Conservation (phyloP, 1,284 basidiomycete genomes). For the Lentinula novae-zelandiae region DNA sequence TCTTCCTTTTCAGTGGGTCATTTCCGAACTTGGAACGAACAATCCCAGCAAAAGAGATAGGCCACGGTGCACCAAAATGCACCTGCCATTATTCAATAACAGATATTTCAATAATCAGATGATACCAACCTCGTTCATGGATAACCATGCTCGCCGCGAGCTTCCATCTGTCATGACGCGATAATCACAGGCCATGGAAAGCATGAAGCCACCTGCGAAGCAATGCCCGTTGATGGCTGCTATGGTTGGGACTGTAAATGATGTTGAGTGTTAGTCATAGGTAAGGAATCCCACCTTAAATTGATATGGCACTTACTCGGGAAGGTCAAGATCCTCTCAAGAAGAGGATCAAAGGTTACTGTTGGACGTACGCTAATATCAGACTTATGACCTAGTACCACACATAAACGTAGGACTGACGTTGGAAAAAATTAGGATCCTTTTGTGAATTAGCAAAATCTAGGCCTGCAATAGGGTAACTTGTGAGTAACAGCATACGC, state of each 20-base stretch:
- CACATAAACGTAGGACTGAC: conserved; percentile 38
- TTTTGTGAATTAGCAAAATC: conserved; percentile 63
- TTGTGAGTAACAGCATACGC: neutral
- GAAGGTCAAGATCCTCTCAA: conserved; percentile 57
- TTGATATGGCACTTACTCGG: conserved; percentile 48
- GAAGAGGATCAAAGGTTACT: conserved; percentile 52
- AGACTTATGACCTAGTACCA: conserved; percentile 10
- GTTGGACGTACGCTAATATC: neutral
- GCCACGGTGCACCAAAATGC: conserved; percentile 80
- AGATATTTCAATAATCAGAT: conserved; percentile 11
- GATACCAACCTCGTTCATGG: conserved; percentile 83
- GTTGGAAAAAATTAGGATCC: conserved; percentile 72
- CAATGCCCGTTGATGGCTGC: conserved; percentile 91
- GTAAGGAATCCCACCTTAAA: neutral
- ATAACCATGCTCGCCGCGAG: conserved; percentile 78
- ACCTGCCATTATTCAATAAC: conserved; percentile 42
- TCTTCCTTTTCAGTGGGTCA: conserved; percentile 63
- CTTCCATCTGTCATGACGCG: conserved; percentile 84
- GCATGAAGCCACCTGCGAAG: conserved; percentile 83
- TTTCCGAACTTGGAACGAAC: conserved; percentile 66
- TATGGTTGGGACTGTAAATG: conserved; percentile 66
- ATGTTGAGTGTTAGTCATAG: neutral
- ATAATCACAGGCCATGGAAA: conserved; percentile 85
- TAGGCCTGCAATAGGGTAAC: conserved; percentile 44
- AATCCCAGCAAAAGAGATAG: conserved; percentile 67